Percentiles rank a stretch among this genome's conserved stretches.
Evolutionary conservation across 2,329 filamentous ascomycete genomes (phyloP).

Genomic region (Mollisiaceae sp.): DNA sequence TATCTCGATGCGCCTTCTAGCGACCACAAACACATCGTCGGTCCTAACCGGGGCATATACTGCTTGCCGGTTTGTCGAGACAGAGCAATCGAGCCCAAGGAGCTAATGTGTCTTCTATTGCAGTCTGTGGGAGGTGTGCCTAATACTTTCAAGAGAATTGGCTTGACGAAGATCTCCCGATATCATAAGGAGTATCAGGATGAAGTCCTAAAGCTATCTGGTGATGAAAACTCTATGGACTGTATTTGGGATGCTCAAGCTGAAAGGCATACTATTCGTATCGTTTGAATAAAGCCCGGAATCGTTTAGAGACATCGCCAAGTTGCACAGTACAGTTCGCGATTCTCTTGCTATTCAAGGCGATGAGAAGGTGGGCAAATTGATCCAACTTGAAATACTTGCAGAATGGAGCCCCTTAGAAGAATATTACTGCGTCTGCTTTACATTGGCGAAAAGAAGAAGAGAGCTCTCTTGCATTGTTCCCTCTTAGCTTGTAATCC

Average conservation of each 20-base stretch:
- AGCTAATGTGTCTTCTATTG: slow-evolving; percentile 21
- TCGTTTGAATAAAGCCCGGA: slow-evolving; percentile 25
- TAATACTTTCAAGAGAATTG: slow-evolving; percentile 15
- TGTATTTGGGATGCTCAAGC: slow-evolving; percentile 13
- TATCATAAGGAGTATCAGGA: slow-evolving; percentile 14
- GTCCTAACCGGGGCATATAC: slow-evolving; percentile 13
- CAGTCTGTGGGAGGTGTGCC: slow-evolving; percentile 6
- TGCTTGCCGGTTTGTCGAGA: slow-evolving; percentile 17
- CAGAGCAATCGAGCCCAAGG: background rate
- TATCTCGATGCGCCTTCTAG: slow-evolving; percentile 18
- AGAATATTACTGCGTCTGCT: too few species aligned
- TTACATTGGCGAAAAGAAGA: too few species aligned
- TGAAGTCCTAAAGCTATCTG: slow-evolving; percentile 6
- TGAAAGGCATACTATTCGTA: slow-evolving; percentile 12
- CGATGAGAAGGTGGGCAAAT: too few species aligned
- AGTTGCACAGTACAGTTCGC: too few species aligned
- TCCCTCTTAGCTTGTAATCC: too few species aligned
- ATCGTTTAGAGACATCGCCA: too few species aligned
- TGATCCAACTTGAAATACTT: too few species aligned
- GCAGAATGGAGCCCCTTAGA: too few species aligned
- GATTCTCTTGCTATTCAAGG: too few species aligned
- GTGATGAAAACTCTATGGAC: background rate
- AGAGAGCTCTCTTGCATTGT: too few species aligned
- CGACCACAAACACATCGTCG: slow-evolving; percentile 11
- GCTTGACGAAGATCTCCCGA: slow-evolving; percentile 15